Base-by-base conservation (phyloP, 2,329 filamentous ascomycete genomes). In the Fusarium solani-melongenae region DNA sequence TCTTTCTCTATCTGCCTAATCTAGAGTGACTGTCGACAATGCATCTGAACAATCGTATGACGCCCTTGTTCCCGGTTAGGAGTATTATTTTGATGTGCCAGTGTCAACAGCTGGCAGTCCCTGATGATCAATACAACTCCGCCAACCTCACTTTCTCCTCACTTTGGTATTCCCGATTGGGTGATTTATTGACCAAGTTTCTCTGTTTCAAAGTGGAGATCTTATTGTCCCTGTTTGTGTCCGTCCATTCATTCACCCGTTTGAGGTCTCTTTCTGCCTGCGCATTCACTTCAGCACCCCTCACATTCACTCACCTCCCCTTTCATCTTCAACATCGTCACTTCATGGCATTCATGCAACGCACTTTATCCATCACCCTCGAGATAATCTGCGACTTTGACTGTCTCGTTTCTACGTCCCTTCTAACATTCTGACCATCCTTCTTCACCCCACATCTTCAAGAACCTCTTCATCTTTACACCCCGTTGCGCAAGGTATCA, bases 61-160 rank as follows among this genome's bases (percentile, higher is more conserved):
- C 7, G 34, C 46, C 34, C 14, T n/a, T 24, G 31, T 60, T 29
- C 34, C 34, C 22, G 8, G 11, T 36, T 44, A 2, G 20, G 31
- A 49, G 55, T 58, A 74, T 34, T 62, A 62, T 60, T 10, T 14
- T 62, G 62, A 61, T 14, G n/a, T 69, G 57, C 17, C 64, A 74
- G 63, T 74, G 71, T 7, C 60, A 65, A 27, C 51, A 46, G 17
- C 38, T 22, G 33, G 22, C 15, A 34, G 31, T 56, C 34, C 62
- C 57, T 56, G 34, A 27, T 29, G 53, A 29, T 36, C 29, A 46
- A 22, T 34, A 6, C 9, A 12, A 20, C 15, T 31, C 15, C 41
- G 27, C 41, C 38, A 17, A 56, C 20, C 59, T 62, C 59, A 53
- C 33, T 57, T 57, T 63, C 20, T 57, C 8, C 51, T 41, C 36